Conservation (phyloP, 306 rosid species). For the Trifolium subterraneum region DNA sequence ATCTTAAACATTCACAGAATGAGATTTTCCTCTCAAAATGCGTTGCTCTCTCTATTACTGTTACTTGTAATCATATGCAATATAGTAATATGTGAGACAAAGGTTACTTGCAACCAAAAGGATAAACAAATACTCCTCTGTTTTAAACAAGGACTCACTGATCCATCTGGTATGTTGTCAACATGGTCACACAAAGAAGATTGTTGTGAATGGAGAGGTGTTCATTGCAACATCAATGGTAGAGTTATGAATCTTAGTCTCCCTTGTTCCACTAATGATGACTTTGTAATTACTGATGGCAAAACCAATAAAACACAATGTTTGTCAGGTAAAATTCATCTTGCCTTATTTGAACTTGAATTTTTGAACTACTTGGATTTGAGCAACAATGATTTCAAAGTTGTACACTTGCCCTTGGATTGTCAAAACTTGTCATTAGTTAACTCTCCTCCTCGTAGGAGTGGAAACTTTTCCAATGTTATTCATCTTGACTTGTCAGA, state of each 20-base stretch:
- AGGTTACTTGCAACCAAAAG: not conserved
- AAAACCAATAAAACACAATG: not conserved
- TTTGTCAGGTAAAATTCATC: not conserved
- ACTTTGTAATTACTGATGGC: no score
- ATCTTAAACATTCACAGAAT: no score
- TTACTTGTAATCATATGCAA: not conserved
- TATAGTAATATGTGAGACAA: not conserved
- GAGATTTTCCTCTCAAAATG: no score
- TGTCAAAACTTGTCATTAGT: slow-evolving; percentile 3
- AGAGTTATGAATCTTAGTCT: not conserved
- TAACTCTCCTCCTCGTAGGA: not conserved
- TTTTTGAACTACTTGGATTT: not conserved
- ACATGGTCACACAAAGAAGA: not conserved
- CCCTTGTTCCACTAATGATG: not conserved
- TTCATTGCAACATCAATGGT: slow-evolving; percentile 8
- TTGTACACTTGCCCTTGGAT: not conserved
- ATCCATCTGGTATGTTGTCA: not conserved
- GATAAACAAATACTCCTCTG: not conserved
- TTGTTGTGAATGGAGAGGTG: not conserved
- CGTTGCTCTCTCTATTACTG: not conserved
- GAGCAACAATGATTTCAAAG: not conserved
- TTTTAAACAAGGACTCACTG: not conserved
- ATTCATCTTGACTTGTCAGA: not conserved
- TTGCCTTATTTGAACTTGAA: not conserved
- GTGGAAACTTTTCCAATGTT: not conserved